A percentile compares a stretch with the other conserved stretches of the same genome.
Evolutionary conservation across 2,329 filamentous ascomycete genomes (phyloP).

Genomic region (Arthroderma sp.): DNA sequence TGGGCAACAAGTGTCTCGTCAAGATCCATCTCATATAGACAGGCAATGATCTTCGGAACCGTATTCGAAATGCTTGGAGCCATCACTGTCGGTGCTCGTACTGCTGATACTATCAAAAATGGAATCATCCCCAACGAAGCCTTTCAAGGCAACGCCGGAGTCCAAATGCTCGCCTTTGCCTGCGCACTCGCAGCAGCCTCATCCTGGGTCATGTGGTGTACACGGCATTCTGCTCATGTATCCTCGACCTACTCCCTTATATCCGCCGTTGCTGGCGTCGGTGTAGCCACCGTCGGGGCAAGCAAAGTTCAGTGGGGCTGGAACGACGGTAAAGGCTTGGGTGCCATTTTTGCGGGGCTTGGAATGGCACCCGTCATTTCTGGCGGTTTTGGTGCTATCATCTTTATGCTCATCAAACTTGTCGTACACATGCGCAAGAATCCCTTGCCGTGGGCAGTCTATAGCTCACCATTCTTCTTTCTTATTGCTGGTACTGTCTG

Average conservation of each 20-base stretch:
- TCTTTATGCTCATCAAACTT: constrained; percentile 61
- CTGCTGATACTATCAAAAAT: constrained; percentile 68
- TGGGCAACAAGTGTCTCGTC: constrained; percentile 74
- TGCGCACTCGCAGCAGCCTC: constrained; percentile 53
- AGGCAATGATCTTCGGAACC: constrained; percentile 53
- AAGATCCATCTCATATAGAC: constrained; percentile 57
- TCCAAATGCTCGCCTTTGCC: constrained; percentile 56
- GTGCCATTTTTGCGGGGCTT: constrained; percentile 58
- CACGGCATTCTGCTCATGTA: constrained; percentile 57
- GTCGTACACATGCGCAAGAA: constrained; percentile 59
- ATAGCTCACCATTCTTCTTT: constrained; percentile 63
- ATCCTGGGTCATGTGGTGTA: constrained; percentile 71
- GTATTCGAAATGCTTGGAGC: constrained; percentile 58
- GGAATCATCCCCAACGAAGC: constrained; percentile 51
- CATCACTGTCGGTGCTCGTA: constrained; percentile 53
- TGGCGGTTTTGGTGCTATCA: constrained; percentile 49
- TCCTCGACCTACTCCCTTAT: constrained; percentile 61
- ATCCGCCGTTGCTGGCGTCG: constrained; percentile 55
- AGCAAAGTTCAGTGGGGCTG: constrained; percentile 54
- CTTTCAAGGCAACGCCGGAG: constrained; percentile 48
- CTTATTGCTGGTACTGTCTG: constrained; percentile 61
- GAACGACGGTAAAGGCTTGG: constrained; percentile 54
- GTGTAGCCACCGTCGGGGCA: constrained; percentile 53
- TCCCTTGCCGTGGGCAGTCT: constrained; percentile 60
- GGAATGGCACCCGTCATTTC: constrained; percentile 59